Evolutionary conservation across 2,329 filamentous ascomycete genomes (phyloP), one percentile per base, ranked within the genome.

Genomic region (Trichoderma simmonsii): DNA sequence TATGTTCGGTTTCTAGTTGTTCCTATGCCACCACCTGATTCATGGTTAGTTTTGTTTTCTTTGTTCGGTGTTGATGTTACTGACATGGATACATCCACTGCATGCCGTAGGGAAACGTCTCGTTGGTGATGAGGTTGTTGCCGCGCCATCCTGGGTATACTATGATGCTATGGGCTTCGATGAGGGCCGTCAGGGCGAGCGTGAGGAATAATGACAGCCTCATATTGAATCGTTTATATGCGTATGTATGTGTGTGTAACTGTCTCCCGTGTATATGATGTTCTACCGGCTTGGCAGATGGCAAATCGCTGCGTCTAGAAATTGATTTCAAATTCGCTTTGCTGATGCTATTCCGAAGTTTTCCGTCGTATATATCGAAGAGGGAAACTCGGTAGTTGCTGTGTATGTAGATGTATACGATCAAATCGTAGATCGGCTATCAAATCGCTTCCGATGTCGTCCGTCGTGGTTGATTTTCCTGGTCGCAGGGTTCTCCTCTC

Each of bases 21-120:
- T 61, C 86, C 85, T 84, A 95, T 90, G 73, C 96, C 96, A 72
- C 96, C 96, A 80, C 95, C 95, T 98, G 77, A 21, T 77, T 71
- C 71, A 7, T 18, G 4, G 28, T 61, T 48, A 60, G 28, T 61
- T 24, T 24, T n/a, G n/a, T n/a, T n/a, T n/a, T n/a, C n/a, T n/a
- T n/a, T n/a, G n/a, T n/a, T n/a, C n/a, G n/a, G n/a, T n/a, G n/a
- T n/a, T n/a, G n/a, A n/a, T n/a, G n/a, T n/a, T n/a, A n/a, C 93
- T 84, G 85, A 97, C 94, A 98, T 82, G 95, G 94, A 85, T 97
- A 97, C 80, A 91, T 90, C 94, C 94, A 98, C 84, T 97, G 92
- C 93, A 96, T 95, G 83, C 94, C 95, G 76, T 93, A 97, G 2
- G 94, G 94, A 76, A 89, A 96, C 0, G 88, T 90, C 3, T 89